These are phyloP conservation scores for Mentha longifolia DNA, from an alignment of 257 asterid genomes.

Conservation along the genomic window DNA sequence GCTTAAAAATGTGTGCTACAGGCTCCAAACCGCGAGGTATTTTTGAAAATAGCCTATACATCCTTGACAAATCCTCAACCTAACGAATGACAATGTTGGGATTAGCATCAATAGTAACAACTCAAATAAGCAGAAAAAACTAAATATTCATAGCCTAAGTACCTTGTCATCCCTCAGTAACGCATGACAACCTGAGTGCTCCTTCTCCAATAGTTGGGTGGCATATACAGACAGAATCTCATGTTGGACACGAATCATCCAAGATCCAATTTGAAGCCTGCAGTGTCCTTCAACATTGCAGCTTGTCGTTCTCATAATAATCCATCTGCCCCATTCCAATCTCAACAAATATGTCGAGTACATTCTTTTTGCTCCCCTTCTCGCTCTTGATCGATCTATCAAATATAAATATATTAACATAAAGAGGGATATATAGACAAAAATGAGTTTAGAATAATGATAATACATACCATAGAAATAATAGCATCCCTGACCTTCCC, in stretches of 20 bases:
- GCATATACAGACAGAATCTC: conserved; percentile 93
- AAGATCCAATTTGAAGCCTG: conserved; percentile 97
- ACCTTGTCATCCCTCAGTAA: conserved; percentile 98
- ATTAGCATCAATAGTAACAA: conserved; percentile 21
- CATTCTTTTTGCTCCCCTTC: conserved; percentile 98
- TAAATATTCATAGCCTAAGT: conserved; percentile 21
- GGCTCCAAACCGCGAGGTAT: conserved; percentile 88
- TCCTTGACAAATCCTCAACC: conserved; percentile 96
- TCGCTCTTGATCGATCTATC: conserved; percentile 93
- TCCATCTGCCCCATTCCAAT: conserved; percentile 97
- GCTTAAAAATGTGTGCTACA: conserved; percentile 69
- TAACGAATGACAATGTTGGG: conserved; percentile 32
- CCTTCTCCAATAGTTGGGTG: conserved; percentile 93
- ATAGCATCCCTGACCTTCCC: conserved; percentile 93
- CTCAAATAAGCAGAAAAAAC: conserved; percentile 18
- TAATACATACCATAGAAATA: conserved; percentile 75
- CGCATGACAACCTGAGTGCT: conserved; percentile 97
- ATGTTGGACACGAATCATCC: conserved; percentile 97
- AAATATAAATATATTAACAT: conserved; percentile 17
- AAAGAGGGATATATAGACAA: conserved; percentile 16
- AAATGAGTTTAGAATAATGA: conserved; percentile 8
- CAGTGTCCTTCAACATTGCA: conserved; percentile 80
- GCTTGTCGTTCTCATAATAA: conserved; percentile 79
- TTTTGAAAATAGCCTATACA: conserved; percentile 96
- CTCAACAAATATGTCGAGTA: conserved; percentile 93